A percentile compares a stretch with the other conserved stretches of the same genome.
These are phyloP conservation scores for Camelina hispida DNA, from an alignment of 345 rosid species.

Conservation along the genomic window DNA sequence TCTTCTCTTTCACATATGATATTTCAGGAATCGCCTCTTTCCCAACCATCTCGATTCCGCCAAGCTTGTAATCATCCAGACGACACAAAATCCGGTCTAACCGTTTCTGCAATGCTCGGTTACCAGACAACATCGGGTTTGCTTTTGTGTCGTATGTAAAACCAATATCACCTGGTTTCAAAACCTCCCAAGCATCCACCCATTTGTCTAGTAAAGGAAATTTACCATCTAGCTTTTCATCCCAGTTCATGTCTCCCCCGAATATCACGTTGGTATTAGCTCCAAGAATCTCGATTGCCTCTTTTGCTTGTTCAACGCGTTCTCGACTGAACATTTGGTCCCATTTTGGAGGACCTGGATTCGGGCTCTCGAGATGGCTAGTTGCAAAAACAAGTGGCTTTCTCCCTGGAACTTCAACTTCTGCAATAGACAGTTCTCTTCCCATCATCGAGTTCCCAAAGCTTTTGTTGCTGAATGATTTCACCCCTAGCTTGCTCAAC, in stretches of 20 bases:
- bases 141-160: conserved; percentile 93
- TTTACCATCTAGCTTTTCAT: conserved; percentile 78
- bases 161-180: conserved; percentile 73
- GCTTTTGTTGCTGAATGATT: conserved; percentile 61
- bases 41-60: conserved; percentile 81
- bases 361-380: conserved; percentile 97
- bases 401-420: conserved; percentile 63
- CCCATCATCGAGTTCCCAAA: conserved; percentile 87
- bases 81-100: conserved; percentile 76
- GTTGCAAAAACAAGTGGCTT: conserved; percentile 77
- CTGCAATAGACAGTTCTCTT: conserved; percentile 75
- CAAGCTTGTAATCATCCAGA: conserved; percentile 67
- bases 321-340: conserved; percentile 96
- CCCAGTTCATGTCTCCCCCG: conserved; percentile 98
- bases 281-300: conserved; percentile 58
- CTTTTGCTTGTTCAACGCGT: conserved; percentile 81
- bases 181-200: conserved; percentile 79
- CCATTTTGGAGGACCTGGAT: conserved; percentile 93
- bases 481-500: conserved; percentile 83
- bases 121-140: conserved; percentile 85
- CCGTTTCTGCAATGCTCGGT: conserved; percentile 71
- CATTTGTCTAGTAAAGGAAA: conserved; percentile 78
- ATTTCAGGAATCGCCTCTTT: conserved; percentile 77
- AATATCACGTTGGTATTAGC: conserved; percentile 70
- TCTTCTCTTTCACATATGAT: conserved; percentile 80